Base-by-base conservation (phyloP, 2,329 filamentous ascomycete genomes). In the Colletotrichum siamense region DNA sequence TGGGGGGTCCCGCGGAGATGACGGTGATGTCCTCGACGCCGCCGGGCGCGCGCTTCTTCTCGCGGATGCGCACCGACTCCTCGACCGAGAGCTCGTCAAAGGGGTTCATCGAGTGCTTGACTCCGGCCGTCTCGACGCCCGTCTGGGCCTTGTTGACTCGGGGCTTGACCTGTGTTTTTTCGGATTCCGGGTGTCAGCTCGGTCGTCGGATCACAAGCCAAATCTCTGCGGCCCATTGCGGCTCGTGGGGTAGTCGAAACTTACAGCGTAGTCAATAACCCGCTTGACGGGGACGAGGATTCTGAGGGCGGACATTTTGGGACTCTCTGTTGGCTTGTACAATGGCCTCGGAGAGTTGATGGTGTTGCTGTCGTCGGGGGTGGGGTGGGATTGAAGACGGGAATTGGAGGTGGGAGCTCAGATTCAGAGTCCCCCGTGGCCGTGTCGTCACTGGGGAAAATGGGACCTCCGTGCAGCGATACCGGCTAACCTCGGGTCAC, bases 41-140 rank as follows among this genome's bases (percentile, higher is more conserved):
- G 79, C 91, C 89, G 22, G 92, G 91, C 22, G 92, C 92, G 72
- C 87, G 86, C 86, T 95, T 94, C 89, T 95, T 94, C 86, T 99
- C 96, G 85, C 97, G 96, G 83, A 99, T 94, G 55, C 95, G 95
- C 68, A 98, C 95, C 68, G 96, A 95, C 89, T 99, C 97, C 88
- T 99, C 97, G 85, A 99, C 93, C 59, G 96, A 98, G 82, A 99
- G 95, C 86, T 99, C 97, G 89, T 99, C 97, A 88, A 99, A 99
- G 24, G 97, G 97, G 90, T 99, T 99, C 92, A 99, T 96, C 84
- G 94, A 96, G 91, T 99, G 96, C 88, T 99, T 99, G 83, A 99
- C 96, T 80, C 95, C 95, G 79, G 94, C 91, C 71, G 95, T 98
- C 87, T 98, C 96, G 87, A 99, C 94, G 83, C 93, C 96, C 77